Conservation (phyloP, 805 yeast species). For the Starmerella khaoyaiensis region DNA sequence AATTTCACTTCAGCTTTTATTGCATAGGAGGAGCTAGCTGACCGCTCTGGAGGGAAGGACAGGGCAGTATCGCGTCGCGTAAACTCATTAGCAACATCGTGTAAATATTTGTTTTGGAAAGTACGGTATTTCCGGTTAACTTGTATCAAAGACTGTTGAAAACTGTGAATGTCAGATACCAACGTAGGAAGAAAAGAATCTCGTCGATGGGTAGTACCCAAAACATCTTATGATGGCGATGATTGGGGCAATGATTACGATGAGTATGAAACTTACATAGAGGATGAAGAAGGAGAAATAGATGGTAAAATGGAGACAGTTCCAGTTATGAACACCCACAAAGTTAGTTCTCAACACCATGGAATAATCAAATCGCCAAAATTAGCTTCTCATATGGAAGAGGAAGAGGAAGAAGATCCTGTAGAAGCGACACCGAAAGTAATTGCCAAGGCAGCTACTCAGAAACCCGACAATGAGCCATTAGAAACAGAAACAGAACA, state of each 20-base stretch:
- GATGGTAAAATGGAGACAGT: no score
- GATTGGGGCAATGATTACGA: conserved; percentile 29
- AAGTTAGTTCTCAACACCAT: no score
- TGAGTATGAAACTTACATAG: conserved; percentile 13
- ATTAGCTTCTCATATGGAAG: no score
- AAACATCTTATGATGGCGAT: conserved; percentile 29
- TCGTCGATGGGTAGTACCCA: conserved; percentile 29
- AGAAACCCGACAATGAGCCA: not conserved
- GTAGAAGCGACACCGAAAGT: not conserved
- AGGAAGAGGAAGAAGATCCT: not conserved
- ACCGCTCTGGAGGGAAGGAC: not conserved
- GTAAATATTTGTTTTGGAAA: not conserved
- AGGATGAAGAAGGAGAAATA: conserved; percentile 7
- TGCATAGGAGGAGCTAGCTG: not conserved
- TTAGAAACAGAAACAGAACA: not conserved
- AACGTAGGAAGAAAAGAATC: conserved; percentile 23
- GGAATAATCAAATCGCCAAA: no score
- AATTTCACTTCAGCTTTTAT: no score
- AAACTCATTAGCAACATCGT: not conserved
- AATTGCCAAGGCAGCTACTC: not conserved
- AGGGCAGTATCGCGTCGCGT: not conserved
- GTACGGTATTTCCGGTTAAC: not conserved
- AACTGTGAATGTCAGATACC: conserved; percentile 8
- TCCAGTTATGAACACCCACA: no score
- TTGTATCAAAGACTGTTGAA: no score